A percentile compares a stretch with the other conserved stretches of the same genome.
These are phyloP conservation scores for Aegilops longissima DNA, from an alignment of 176 grass and related monocot genomes.

Conservation along the genomic window DNA sequence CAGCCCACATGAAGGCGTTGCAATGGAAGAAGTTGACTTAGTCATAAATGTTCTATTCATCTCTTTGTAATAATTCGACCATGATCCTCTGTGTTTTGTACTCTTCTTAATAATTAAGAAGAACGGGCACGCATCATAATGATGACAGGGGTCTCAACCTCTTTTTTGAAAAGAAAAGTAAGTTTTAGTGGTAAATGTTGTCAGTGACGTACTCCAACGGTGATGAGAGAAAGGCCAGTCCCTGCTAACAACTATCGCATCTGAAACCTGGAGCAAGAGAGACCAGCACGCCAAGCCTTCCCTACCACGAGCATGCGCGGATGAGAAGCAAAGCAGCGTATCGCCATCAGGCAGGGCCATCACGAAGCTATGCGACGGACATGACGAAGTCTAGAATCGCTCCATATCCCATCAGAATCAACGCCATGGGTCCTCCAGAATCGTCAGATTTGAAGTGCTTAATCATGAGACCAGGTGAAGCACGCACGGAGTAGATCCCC, in stretches of 20 bases:
- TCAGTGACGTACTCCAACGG: no score
- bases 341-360: background rate
- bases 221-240: background rate
- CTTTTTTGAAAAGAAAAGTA: no score
- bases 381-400: background rate
- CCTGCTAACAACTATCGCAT: background rate
- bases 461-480: background rate
- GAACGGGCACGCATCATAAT: no score
- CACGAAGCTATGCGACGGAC: background rate
- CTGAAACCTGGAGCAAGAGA: background rate
- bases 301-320: background rate
- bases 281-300: background rate
- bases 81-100: no score
- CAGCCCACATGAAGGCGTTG: no score
- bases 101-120: no score
- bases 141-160: no score
- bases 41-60: no score
- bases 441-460: background rate
- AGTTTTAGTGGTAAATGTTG: no score
- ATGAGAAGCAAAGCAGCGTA: conserved; percentile 39
- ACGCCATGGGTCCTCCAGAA: background rate
- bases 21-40: no score
- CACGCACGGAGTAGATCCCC: no score
- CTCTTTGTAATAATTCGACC: no score
- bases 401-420: background rate